Base-by-base conservation (phyloP, 2,329 filamentous ascomycete genomes). In the Hymenoscyphus repandus region DNA sequence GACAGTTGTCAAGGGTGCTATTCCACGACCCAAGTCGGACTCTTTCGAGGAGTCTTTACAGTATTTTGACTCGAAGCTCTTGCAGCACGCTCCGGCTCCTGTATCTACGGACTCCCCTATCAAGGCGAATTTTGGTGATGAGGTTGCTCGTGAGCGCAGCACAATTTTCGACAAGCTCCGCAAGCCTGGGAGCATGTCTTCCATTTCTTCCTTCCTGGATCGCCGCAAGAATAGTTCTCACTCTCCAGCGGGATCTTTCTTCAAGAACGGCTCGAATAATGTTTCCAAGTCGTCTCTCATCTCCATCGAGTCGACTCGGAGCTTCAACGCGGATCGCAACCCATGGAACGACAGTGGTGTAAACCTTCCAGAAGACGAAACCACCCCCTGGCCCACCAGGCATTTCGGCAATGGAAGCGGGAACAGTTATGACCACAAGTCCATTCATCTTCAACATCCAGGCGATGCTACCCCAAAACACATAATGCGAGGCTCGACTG, bases 331-430 rank as follows among this genome's bases (percentile, higher is more conserved):
- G 61, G 95, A 96, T 70, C 88, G 91, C 70, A 96, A 96, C 72
- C 91, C 91, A 55, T 97, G 92, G 92, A 96, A 96, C 69, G 92
- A 97, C 69, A 95, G 90, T 66, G 92, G 91, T 63, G 90, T 96
- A 66, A 96, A 96, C 68, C 82, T 96, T 60, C 78, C 88, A 56
- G 92, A 96, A 64, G 90, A 96, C 58, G 90, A 96, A 61, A 64
- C 72, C 50, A 75, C 78, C 58, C 77, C 78, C 36, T 85, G 82
- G 81, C 71, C 76, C 47, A 72, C 72, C 46, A 80, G 82, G 58
- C 80, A 81, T 61, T 79, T 84, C 61, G 78, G 80, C 64, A 87
- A 83, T 67, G 82, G 80, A 66, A 87, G 55, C 47, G 55, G 55
- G 22, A 61, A 53, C 48, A 82, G 79, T 67, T 74, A 76, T 63